Evolutionary conservation across 2,329 filamentous ascomycete species (phyloP).

Genomic region (Aspergillus cejpii): DNA sequence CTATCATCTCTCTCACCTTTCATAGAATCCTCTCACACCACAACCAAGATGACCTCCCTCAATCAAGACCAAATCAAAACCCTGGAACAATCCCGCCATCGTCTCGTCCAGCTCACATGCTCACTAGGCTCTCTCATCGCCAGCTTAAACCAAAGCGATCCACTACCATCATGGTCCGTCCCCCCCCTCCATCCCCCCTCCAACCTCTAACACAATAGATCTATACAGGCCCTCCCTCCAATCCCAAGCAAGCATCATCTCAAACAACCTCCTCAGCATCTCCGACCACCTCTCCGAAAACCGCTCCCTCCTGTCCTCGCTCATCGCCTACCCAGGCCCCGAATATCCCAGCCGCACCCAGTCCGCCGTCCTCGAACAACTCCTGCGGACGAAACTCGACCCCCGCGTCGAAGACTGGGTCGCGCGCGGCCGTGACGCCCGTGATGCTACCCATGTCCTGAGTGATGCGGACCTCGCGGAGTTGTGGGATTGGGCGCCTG

Average conservation of each 20-base stretch:
- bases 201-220: constrained; percentile 2
- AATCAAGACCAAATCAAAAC: constrained; percentile 49
- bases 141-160: constrained; percentile 56
- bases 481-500: constrained; percentile 54
- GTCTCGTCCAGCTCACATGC: constrained; percentile 61
- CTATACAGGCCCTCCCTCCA: constrained; percentile 59
- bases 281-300: constrained; percentile 60
- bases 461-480: constrained; percentile 48
- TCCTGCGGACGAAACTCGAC: constrained; percentile 78
- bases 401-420: constrained; percentile 69
- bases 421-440: constrained; percentile 45
- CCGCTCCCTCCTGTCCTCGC: constrained; percentile 59
- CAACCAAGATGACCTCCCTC: constrained; percentile 33
- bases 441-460: constrained; percentile 19
- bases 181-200: neutral
- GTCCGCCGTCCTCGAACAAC: constrained; percentile 53
- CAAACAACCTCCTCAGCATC: constrained; percentile 61
- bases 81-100: constrained; percentile 63
- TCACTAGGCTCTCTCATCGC: constrained; percentile 59
- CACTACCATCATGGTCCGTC: constrained; percentile 61
- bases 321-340: constrained; percentile 69
- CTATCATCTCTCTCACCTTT: neutral
- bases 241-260: constrained; percentile 64
- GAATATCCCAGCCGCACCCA: constrained; percentile 66
- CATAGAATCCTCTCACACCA: neutral